Evolutionary conservation across 31 red algal species (phyloP).

Genomic region (Endocladia muricata): DNA sequence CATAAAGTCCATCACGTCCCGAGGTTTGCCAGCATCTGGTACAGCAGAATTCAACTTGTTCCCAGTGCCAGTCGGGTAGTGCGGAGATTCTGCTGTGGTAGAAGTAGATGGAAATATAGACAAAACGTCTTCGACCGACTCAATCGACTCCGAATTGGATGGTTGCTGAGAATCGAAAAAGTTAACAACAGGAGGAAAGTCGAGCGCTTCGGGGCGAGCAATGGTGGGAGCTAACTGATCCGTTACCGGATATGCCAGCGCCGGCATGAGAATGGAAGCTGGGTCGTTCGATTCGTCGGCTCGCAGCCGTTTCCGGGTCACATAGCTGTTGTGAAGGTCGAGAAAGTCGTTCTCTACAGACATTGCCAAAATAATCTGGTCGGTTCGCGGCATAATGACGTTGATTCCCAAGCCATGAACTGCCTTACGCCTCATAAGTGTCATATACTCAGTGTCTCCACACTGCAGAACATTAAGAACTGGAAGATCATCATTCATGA

Average conservation of each 20-base stretch:
- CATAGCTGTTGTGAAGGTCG: constrained; percentile 54
- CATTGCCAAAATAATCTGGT: constrained; percentile 10
- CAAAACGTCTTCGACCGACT: constrained; percentile 9
- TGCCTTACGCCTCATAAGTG: constrained; percentile 33
- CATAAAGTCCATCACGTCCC: too few relatives aligned
- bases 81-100: not conserved
- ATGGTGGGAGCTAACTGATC: too few relatives aligned
- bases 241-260: too few relatives aligned
- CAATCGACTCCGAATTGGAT: constrained; percentile 5
- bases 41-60: too few relatives aligned
- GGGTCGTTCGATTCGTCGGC: not conserved
- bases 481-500: constrained; percentile 31
- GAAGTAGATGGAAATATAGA: constrained; percentile 7
- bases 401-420: constrained; percentile 56
- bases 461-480: constrained; percentile 52
- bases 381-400: constrained; percentile 36
- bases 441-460: constrained; percentile 55
- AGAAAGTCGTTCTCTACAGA: constrained; percentile 50
- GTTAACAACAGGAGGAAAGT: too few relatives aligned
- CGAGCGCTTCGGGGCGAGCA: too few relatives aligned
- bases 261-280: too few relatives aligned
- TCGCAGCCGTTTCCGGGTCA: constrained; percentile 40
- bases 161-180: too few relatives aligned
- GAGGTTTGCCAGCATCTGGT: too few relatives aligned
- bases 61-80: not conserved